Evolutionary conservation across 129 eudicot species (phyloP), one percentile per base, ranked within the genome.

Genomic region (Sambucus nigra): DNA sequence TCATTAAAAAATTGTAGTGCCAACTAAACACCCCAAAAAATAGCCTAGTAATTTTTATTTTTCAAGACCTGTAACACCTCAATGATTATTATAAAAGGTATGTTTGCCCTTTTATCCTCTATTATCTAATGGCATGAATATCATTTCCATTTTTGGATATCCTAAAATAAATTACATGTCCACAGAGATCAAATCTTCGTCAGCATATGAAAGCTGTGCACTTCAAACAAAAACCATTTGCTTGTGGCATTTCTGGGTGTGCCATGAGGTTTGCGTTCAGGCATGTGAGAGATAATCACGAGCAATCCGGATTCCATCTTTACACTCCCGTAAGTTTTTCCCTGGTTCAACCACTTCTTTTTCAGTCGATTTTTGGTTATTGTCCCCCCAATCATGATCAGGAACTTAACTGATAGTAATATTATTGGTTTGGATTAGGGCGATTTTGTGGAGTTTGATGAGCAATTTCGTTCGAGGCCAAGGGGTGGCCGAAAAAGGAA

Each of bases 281-380:
- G 72, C 99, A 86, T 47, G 99, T 86, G 59, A 86, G 91, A 70
- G 88, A 85, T 61, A 82, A 73, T 24, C 99, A 86, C 33, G 99
- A 92, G 68, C 72, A 74, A 63, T 64, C 94, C 0, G 78, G 74
- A 0, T 53, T 65, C 65, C 95, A 92, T 69, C 66, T 74, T 13
- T 86, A 56, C 61, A 69, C 69, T 13, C 78, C 14, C 26, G 89
- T 86, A 74, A 72, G 67, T 14, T 14, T 50, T 7, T 28, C 8
- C 25, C 55, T 18, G 15, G 11, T n/a, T 26, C 5, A 5, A 17
- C 5, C n/a, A n/a, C n/a, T n/a, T n/a, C n/a, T n/a, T n/a, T n/a
- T 9, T 23, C 23, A n/a, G n/a, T n/a, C 13, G 42, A 35, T 35
- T 31, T 31, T 31, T 35, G 42, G 42, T 2, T 35, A 35, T 42